Base-by-base conservation (phyloP, 2,329 filamentous ascomycete genomes). In the Teratosphaeria destructans region DNA sequence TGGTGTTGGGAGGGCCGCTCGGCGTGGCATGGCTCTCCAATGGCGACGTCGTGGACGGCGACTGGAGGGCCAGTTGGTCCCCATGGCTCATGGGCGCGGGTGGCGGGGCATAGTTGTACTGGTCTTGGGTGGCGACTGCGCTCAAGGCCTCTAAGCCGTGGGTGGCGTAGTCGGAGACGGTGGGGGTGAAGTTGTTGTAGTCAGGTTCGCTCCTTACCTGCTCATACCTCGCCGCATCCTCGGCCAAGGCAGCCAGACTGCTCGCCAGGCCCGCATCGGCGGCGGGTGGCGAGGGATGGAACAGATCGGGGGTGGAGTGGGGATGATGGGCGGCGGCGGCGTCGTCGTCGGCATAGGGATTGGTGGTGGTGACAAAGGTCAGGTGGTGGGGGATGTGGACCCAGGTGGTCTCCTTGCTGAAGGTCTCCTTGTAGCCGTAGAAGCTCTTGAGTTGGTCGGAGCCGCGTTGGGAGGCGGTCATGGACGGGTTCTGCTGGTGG, bases 401-500 rank as follows among this genome's bases (percentile, higher is more conserved):
- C 84, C 84, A 86, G n/a, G 82, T 76, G 60, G 78, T 82, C 61
- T 82, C 76, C 60, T 82, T 77, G 60, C 80, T 77, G 66, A 86
- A 86, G 2, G 83, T 85, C 71, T 86, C 84, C 68, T 84, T 85
- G 71, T 86, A 86, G 27, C 82, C 82, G 68, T 85, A 86, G 70
- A 86, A 86, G 19, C 81, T 79, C 62, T 82, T 82, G 62, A 86
- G 72, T 56, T 75, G 77, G 39, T 76, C 78, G 52, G 77, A 75
- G 19, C 70, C 71, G 4, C 72, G 72, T 53, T 76, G 75, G 43
- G 71, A 68, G 55, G 80, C 79, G 61, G 86, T 86, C 83, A 86
- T 84, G 23, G 83, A 85, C 34, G 84, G 83, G 78, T 87, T 87
- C 72, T 87, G 84, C 67, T 87, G 84, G 71, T 87, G 85, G 59